These are phyloP conservation scores for Amanita pallidorosea DNA, from an alignment of 768 basidiomycete species.

Conservation along the genomic window DNA sequence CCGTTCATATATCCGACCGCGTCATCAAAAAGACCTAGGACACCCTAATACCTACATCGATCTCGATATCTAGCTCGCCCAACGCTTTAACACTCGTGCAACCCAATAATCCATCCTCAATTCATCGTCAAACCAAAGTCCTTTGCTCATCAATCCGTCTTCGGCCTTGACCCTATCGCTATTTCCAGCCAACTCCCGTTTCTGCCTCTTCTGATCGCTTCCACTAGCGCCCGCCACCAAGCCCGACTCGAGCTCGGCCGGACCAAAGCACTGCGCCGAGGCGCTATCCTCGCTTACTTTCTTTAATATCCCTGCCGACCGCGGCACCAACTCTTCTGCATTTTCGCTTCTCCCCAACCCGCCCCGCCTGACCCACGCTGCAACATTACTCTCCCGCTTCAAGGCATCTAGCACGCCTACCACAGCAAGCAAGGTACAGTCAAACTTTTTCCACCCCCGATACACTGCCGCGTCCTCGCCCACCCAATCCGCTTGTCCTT, in stretches of 20 bases:
- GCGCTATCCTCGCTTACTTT: not conserved
- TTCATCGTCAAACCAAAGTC: conserved; percentile 5
- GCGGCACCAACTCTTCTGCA: not conserved
- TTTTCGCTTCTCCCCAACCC: conserved; percentile 23
- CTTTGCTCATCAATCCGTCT: not conserved
- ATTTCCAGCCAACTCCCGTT: not conserved
- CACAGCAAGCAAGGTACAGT: conserved; percentile 52
- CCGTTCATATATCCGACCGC: not conserved
- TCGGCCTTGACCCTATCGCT: not conserved
- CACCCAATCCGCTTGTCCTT: not conserved
- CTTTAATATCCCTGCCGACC: not conserved
- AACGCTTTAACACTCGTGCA: conserved; percentile 2
- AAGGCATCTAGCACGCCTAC: conserved; percentile 55
- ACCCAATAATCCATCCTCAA: conserved; percentile 2
- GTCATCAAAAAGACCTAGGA: not conserved
- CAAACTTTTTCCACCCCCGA: conserved; percentile 18
- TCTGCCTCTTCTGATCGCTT: not conserved
- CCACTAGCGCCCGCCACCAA: not conserved
- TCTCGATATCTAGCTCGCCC: not conserved
- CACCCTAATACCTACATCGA: conserved; percentile 1
- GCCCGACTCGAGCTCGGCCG: not conserved
- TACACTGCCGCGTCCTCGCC: not conserved
- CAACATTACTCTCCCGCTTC: conserved; percentile 51
- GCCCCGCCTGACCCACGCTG: conserved; percentile 54
- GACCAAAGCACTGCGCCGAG: not conserved